Evolutionary conservation across 2,329 filamentous ascomycete genomes (phyloP).

Genomic region (Colletotrichum echinochloae): DNA sequence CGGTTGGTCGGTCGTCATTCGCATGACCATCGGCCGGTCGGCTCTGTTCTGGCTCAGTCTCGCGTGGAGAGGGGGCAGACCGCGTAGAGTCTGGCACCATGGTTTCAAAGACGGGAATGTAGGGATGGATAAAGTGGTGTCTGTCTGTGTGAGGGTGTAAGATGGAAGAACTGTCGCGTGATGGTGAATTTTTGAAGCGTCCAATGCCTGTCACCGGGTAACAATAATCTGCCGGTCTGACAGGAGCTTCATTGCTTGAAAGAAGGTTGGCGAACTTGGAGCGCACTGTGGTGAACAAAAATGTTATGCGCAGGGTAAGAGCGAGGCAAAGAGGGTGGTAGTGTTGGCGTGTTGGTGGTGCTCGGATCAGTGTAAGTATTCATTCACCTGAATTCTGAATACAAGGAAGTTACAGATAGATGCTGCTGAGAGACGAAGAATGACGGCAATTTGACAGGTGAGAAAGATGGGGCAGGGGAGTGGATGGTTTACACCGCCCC

Average conservation of each 20-base stretch:
- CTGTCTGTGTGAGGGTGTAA: not conserved
- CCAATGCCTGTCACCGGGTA: conserved; percentile 34
- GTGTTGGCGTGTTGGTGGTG: conserved; percentile 5
- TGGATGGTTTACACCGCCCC: not conserved
- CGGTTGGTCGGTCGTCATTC: conserved; percentile 11
- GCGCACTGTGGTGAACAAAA: not conserved
- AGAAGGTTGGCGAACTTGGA: conserved; percentile 7
- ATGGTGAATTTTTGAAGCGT: conserved; percentile 16
- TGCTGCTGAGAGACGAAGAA: conserved; percentile 5
- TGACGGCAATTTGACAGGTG: conserved; percentile 33
- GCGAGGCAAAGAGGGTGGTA: not conserved
- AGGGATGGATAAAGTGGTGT: conserved; percentile 33
- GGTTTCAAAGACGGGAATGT: conserved; percentile 37
- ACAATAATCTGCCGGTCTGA: conserved; percentile 10
- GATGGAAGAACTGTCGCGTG: conserved; percentile 3
- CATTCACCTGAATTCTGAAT: conserved; percentile 25
- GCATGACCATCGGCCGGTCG: conserved; percentile 7
- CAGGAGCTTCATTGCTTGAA: conserved; percentile 34
- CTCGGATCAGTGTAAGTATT: conserved; percentile 20
- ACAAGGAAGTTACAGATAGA: conserved; percentile 25
- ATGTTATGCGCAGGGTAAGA: not conserved
- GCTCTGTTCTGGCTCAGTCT: conserved; percentile 29
- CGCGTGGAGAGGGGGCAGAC: conserved; percentile 27
- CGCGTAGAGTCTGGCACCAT: conserved; percentile 34
- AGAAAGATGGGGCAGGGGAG: not conserved